Percentiles rank a stretch among this genome's conserved stretches.
phyloP scores from a whole-genome alignment of 78 protist species.

The Dictyostelium discoideum region DNA sequence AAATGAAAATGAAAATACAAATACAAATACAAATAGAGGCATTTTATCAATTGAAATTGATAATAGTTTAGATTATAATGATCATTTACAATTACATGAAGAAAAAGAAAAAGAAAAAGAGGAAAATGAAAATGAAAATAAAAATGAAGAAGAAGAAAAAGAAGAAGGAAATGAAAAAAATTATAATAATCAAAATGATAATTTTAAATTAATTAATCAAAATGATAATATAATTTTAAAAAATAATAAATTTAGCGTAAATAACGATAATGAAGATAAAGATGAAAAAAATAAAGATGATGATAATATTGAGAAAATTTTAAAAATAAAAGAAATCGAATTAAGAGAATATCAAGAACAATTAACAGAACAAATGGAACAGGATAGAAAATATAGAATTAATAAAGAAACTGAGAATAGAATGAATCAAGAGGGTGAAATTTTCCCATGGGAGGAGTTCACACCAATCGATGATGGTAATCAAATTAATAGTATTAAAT shows the following conservation, averaged over 20 bases:
- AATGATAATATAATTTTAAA: not conserved
- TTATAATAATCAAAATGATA: not conserved
- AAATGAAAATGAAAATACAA: not conserved
- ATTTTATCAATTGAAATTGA: constrained; percentile 6
- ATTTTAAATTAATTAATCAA: not conserved
- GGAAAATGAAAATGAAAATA: no score
- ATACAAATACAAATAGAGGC: not conserved
- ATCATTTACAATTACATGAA: not conserved
- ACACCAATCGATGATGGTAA: not conserved
- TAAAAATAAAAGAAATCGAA: constrained; percentile 2
- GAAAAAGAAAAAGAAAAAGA: not conserved
- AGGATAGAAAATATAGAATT: constrained; percentile 13
- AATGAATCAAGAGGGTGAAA: constrained; percentile 54
- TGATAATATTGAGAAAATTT: not conserved
- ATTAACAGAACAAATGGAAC: not conserved
- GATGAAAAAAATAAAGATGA: not conserved
- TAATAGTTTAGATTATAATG: constrained; percentile 6
- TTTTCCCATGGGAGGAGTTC: constrained; percentile 71
- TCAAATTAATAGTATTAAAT: not conserved
- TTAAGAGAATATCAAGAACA: not conserved
- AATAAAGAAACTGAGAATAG: constrained; percentile 28
- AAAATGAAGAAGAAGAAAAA: not conserved
- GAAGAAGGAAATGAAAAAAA: not conserved
- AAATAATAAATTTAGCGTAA: not conserved
- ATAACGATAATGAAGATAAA: not conserved